These are phyloP conservation scores for Fusarium xyrophilum DNA, from an alignment of 2,329 filamentous ascomycete genomes.

Conservation along the genomic window DNA sequence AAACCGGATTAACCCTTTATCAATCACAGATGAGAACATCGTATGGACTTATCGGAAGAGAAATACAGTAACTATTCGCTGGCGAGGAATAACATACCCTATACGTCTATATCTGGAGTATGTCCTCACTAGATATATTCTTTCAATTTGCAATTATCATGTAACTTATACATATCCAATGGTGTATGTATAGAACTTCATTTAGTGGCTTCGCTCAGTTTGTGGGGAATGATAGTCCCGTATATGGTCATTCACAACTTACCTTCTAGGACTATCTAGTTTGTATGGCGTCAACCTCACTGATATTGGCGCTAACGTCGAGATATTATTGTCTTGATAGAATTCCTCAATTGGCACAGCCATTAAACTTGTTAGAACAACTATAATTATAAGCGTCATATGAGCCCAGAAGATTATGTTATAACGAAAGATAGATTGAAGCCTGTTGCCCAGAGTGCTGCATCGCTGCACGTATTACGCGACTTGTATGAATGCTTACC, in stretches of 20 bases:
- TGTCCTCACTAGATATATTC: background rate
- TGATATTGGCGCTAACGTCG: background rate
- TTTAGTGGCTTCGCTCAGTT: too few relatives aligned
- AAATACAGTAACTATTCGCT: background rate
- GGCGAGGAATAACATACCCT: background rate
- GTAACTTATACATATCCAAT: background rate
- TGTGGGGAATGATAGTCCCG: too few relatives aligned
- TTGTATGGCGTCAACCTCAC: background rate
- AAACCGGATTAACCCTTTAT: rapidly evolving
- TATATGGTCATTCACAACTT: background rate
- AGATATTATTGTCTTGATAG: rapidly evolving
- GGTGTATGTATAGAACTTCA: background rate
- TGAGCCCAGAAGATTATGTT: rapidly evolving
- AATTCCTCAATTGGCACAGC: background rate
- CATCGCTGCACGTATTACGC: background rate
- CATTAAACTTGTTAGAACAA: too few relatives aligned
- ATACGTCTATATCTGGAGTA: background rate
- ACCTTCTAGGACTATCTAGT: background rate
- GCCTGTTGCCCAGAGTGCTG: too few relatives aligned
- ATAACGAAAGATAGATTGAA: too few relatives aligned
- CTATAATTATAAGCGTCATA: rapidly evolving
- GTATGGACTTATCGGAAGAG: rapidly evolving
- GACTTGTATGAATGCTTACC: background rate
- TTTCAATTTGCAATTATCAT: background rate
- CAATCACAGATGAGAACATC: background rate